Evolutionary conservation across 1,139 yeast genomes (phyloP), one percentile per base, ranked within the genome.

Genomic region (Kurtzmaniella natalensis): DNA sequence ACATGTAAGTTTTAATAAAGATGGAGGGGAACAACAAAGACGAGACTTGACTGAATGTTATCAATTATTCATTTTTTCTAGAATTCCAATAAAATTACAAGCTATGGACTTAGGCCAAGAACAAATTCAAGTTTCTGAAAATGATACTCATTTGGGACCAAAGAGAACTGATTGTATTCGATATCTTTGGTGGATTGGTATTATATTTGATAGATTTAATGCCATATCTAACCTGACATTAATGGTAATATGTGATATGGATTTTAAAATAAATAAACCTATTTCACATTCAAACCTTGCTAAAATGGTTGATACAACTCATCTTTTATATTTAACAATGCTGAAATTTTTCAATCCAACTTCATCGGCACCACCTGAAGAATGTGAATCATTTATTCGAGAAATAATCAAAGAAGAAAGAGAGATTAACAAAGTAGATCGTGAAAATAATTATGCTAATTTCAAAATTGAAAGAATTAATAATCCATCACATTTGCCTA

Each of bases 171-270:
- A 23, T 13, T 57, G 59, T 37, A 44, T 55, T 13, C 44, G 51
- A 8, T 50, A 53, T 30, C 42, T 62, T 15, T 64, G 69, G 68
- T 64, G 67, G 67, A 46, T 55, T 25, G 50, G 64, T 35, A 61
- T 51, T 34, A 44, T 61, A 3, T 44, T 61, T 38, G 70, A 64
- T 41, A 41, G 66, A 14, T 51, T 61, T 43, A 61, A 55, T 40
- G 63, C 55, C 5, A 35, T 54, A 21, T 43, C 50, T 9, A 55
- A 56, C 37, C 45, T 50, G 14, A 37, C 61, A n/a, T 45, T 52
- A 8, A 33, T 53, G 25, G 55, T 56, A 35, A 46, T 57, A 23
- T 42, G 48, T 23, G 48, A 47, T 20, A 58, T 52, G 16, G 64
- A 59, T 41, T 58, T 53, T 41, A 56, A 57, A 34, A 44, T 57